Percentiles rank a stretch among this genome's conserved stretches.
phyloP scores from a whole-genome alignment of 306 rosid species.

The Citrullus colocynthis region DNA sequence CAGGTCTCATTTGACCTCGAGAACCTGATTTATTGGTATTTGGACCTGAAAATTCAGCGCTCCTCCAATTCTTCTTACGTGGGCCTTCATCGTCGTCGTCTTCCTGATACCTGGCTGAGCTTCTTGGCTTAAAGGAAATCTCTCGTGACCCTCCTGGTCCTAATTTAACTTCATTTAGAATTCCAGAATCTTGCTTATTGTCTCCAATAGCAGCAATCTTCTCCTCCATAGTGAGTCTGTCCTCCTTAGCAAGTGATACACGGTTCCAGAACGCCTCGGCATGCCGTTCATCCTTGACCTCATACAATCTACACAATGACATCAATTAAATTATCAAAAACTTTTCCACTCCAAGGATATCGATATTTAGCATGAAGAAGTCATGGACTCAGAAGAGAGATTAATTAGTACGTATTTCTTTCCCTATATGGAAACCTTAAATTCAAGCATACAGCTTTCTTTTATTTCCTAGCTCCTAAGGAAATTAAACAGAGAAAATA shows the following conservation, averaged over 20 bases:
- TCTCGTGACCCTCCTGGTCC: slow-evolving; percentile 91
- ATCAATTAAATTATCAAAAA: not conserved
- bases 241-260: slow-evolving; percentile 64
- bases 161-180: slow-evolving; percentile 40
- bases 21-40: slow-evolving; percentile 23
- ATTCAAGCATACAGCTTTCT: not conserved
- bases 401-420: not conserved
- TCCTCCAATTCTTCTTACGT: slow-evolving; percentile 43
- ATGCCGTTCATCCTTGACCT: slow-evolving; percentile 73
- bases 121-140: slow-evolving; percentile 65
- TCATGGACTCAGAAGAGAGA: not conserved
- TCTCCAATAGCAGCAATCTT: slow-evolving; percentile 48
- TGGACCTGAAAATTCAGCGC: slow-evolving; percentile 54
- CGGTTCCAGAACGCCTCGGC: slow-evolving; percentile 80
- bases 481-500: not conserved
- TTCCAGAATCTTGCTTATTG: slow-evolving; percentile 18
- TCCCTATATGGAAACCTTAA: not conserved
- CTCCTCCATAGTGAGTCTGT: slow-evolving; percentile 68
- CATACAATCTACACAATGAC: slow-evolving; percentile 47
- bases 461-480: not conserved
- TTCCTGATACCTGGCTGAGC: slow-evolving; percentile 52
- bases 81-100: slow-evolving; percentile 26
- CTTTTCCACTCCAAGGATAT: not conserved
- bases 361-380: not conserved
- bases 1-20: slow-evolving; percentile 28